Evolutionary conservation across 2,329 filamentous ascomycete species (phyloP), one percentile per base, ranked within the genome.

Genomic region (Colletotrichum sp.): DNA sequence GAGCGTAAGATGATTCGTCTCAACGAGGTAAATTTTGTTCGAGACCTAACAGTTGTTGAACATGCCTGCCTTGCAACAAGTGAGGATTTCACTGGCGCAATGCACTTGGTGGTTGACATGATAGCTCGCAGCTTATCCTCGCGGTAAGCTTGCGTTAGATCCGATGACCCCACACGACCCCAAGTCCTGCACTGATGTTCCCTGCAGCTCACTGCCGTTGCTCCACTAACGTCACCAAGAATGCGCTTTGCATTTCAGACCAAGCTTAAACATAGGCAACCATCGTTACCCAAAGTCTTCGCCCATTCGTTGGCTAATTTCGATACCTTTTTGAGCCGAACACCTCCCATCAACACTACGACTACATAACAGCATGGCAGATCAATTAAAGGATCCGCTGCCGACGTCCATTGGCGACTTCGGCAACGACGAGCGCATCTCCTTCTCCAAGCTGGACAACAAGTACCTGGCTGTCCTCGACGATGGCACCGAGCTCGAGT

Each of bases 391-490:
- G 15, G 59, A 79, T 3, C 75, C 85, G 13, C 92, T 93, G 72
- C 91, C 92, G 26, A 91, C 88, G 21, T 87, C 95, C 73, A 89
- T 90, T 16, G 89, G 91, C 72, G 90, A 94, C 64, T 98, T 98
- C 83, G 93, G 94, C 80, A 87, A 87, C 75, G 96, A 98, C 83
- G 91, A 95, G 32, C 94, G 96, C 80, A 95, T 98, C 81, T 96
- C 95, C 7, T 98, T 94, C 86, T 96, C 95, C n/a, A 94, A 92
- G 82, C 89, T 95, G 77, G 94, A 96, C 85, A 90, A 92, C 81
- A 96, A 95, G 83, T 96, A 93, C 86, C 91, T 97, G 69, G 92
- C 97, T 9, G 96, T 98, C 77, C 94, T 95, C 73, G 95, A 96
- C 64, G 93, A 97, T 82, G 95, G 95, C 69, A 91, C 92, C 77